These are phyloP conservation scores for Tolypocladium album DNA, from an alignment of 2,329 filamentous ascomycete genomes.

Conservation along the genomic window DNA sequence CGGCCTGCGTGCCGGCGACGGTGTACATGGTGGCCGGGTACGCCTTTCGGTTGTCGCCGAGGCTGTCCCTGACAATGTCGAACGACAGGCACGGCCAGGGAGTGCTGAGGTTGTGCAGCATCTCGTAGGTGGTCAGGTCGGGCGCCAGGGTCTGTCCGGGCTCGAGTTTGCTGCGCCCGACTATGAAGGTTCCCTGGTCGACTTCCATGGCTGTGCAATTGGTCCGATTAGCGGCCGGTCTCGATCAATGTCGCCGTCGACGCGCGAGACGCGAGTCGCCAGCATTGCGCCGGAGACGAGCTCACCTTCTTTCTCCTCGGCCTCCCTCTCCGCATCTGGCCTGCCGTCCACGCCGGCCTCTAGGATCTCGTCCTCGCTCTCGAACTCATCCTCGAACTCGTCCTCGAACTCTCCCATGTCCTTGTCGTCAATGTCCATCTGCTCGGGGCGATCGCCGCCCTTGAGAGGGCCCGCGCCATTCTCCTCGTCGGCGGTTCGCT, in stretches of 20 bases:
- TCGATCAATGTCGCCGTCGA: not conserved
- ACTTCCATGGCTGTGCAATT: slow-evolving; percentile 63
- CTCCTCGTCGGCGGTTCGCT: slow-evolving; percentile 43
- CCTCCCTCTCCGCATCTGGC: slow-evolving; percentile 85
- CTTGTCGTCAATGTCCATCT: slow-evolving; percentile 54
- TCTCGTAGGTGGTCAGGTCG: slow-evolving; percentile 90
- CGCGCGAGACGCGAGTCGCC: not conserved
- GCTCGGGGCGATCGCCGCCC: slow-evolving; percentile 48
- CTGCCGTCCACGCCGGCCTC: slow-evolving; percentile 90
- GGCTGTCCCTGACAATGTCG: slow-evolving; percentile 74
- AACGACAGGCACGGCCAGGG: slow-evolving; percentile 97
- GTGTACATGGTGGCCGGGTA: slow-evolving; percentile 95
- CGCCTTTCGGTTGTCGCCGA: slow-evolving; percentile 83
- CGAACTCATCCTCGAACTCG: slow-evolving; percentile 86
- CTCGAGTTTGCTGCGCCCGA: slow-evolving; percentile 83
- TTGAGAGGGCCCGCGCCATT: slow-evolving; percentile 42
- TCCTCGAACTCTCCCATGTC: slow-evolving; percentile 83
- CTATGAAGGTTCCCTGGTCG: slow-evolving; percentile 91
- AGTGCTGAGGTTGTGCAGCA: slow-evolving; percentile 89
- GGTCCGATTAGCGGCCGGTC: not conserved
- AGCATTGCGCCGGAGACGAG: not conserved
- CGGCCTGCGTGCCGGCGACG: slow-evolving; percentile 89
- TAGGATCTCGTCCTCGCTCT: slow-evolving; percentile 81
- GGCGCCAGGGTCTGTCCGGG: slow-evolving; percentile 85
- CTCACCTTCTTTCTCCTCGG: slow-evolving; percentile 64